phyloP scores from a whole-genome alignment of 768 basidiomycete genomes.

The Suillus fuscotomentosus region DNA sequence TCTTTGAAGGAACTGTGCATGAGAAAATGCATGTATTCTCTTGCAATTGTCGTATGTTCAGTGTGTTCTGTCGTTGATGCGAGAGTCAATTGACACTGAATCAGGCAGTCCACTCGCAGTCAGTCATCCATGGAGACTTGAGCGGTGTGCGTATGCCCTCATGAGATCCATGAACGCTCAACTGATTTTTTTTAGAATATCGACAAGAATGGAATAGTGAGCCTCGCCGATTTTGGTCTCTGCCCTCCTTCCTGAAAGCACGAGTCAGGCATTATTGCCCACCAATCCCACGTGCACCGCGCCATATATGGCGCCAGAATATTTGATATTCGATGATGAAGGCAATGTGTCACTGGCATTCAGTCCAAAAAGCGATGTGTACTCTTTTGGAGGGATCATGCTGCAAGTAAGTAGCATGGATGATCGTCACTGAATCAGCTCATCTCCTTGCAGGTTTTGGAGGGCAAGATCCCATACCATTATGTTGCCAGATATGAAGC shows the following conservation, averaged over 20 bases:
- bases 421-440: neutral
- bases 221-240: slow-evolving; percentile 7
- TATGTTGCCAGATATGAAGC: neutral
- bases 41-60: neutral
- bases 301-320: slow-evolving; percentile 8
- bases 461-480: neutral
- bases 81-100: neutral
- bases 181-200: neutral
- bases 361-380: neutral
- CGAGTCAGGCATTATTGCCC: neutral
- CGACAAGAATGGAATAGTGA: slow-evolving; percentile 12
- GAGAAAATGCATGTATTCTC: too few relatives aligned
- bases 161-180: neutral
- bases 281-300: slow-evolving; percentile 18
- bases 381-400: slow-evolving; percentile 28
- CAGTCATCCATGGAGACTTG: slow-evolving; percentile 27
- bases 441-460: neutral
- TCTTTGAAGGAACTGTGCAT: too few relatives aligned
- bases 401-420: slow-evolving; percentile 6
- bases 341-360: neutral
- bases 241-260: slow-evolving; percentile 9
- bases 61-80: slow-evolving; percentile 4
- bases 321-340: neutral
- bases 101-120: slow-evolving; percentile 18
- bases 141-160: slow-evolving; percentile 22